Conservation (phyloP, 176 grass and related monocot species). For the Phragmites australis region DNA sequence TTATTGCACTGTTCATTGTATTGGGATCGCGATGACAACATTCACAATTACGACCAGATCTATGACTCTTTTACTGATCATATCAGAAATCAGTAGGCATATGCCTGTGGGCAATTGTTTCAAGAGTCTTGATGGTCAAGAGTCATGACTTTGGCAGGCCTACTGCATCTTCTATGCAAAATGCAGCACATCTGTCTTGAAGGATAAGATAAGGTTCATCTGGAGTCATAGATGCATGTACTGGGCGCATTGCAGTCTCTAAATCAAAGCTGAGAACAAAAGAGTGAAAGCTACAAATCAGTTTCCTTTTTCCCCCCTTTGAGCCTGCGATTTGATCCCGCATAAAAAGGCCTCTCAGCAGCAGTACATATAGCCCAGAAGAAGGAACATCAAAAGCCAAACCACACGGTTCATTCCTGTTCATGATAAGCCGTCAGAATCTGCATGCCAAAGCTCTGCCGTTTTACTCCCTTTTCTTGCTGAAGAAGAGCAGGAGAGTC, state of each 20-base stretch:
- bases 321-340: constrained; percentile 18
- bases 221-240: constrained; percentile 30
- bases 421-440: constrained; percentile 32
- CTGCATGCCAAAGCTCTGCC: constrained; percentile 35
- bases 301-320: constrained; percentile 6
- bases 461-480: constrained; percentile 38
- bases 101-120: neutral
- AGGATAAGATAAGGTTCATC: neutral
- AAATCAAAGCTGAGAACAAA: constrained; percentile 33
- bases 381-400: constrained; percentile 33
- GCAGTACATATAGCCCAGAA: constrained; percentile 36
- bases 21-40: too few species aligned
- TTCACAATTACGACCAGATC: too few species aligned
- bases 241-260: neutral
- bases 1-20: too few species aligned
- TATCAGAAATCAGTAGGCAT: too few species aligned
- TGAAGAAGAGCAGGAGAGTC: constrained; percentile 36
- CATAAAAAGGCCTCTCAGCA: constrained; percentile 27
- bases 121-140: neutral
- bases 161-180: neutral
- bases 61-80: too few species aligned
- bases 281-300: constrained; percentile 46
- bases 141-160: too few species aligned
- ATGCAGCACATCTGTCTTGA: too few species aligned
- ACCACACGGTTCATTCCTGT: constrained; percentile 29